Evolutionary conservation across 2,329 filamentous ascomycete genomes (phyloP), one percentile per base, ranked within the genome.

Genomic region (Calonectria pseudoreteaudii): DNA sequence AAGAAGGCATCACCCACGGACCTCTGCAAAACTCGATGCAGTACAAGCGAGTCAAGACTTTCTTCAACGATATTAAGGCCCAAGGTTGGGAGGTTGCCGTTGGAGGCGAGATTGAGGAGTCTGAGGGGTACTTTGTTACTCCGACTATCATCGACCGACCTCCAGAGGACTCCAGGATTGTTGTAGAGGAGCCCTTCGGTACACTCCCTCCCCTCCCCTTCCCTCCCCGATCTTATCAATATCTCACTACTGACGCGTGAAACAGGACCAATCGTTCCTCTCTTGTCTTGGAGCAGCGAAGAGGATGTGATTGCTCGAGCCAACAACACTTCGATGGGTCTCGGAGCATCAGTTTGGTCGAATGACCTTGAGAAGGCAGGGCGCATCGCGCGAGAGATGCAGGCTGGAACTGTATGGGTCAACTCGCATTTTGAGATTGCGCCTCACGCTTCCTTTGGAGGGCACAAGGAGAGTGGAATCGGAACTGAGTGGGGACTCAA

Each of bases 21-120:
- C 93, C 93, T 0, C 83, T 94, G 3, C 91, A 92, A 74, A 94
- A 94, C 82, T 83, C 87, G 76, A 89, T 91, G 88, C 93, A 94
- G 82, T 94, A 88, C 79, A 89, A 92, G 16, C 88, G 92, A 11
- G 80, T 83, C 50, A 81, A 79, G 71, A 77, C 74, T 0, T 77
- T 83, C 74, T 87, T 93, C 67, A 86, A 86, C 13, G 89, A 92
- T 65, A 90, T 89, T 72, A 86, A 88, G 78, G 85, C 86, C 28
- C 77, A 80, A 11, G 77, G 78, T 0, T 81, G 75, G 88, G 84
- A 87, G 36, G 83, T 89, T n/a, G 87, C 87, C 0, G 72, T 81
- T 1, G 83, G 84, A 8, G 79, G 78, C 9, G 74, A 74, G 28
- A 73, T 75, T 13, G 67, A 79, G 9, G 66, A 73, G 0, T 68